Conservation (phyloP, 176 grass and related monocot genomes). For the Eleusine indica region DNA sequence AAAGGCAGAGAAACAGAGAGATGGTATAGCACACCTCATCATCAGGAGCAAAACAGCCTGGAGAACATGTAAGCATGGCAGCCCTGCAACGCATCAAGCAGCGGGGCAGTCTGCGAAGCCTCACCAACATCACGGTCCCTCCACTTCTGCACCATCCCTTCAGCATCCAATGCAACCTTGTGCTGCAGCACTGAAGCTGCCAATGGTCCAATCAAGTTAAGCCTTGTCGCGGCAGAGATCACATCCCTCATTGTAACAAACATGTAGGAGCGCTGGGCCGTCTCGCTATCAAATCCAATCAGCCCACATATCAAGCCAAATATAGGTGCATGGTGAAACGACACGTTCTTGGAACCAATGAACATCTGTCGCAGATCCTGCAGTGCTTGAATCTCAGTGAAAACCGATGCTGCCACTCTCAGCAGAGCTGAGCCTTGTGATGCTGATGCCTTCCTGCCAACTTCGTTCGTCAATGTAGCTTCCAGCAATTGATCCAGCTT, state of each 20-base stretch:
- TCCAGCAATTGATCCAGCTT: conserved; percentile 73
- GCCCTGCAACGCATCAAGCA: conserved; percentile 75
- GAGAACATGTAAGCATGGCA: conserved; percentile 88
- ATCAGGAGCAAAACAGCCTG: conserved; percentile 82
- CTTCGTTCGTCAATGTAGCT: conserved; percentile 82
- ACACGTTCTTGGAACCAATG: conserved; percentile 54
- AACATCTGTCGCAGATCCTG: conserved; percentile 56
- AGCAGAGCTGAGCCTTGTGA: conserved; percentile 79
- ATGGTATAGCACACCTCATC: conserved; percentile 21
- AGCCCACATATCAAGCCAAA: conserved; percentile 78
- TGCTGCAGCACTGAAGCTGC: conserved; percentile 83
- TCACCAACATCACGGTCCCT: conserved; percentile 61
- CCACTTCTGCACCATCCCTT: conserved; percentile 69
- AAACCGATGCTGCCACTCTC: conserved; percentile 68
- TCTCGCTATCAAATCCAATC: conserved; percentile 62
- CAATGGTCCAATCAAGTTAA: conserved; percentile 84
- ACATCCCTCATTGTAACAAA: conserved; percentile 87
- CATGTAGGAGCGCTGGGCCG: conserved; percentile 64
- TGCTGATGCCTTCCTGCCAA: conserved; percentile 66
- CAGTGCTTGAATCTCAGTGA: conserved; percentile 55
- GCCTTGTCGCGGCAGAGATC: conserved; percentile 75
- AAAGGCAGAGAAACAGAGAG: background rate
- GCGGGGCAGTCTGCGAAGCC: conserved; percentile 63
- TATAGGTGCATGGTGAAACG: conserved; percentile 69
- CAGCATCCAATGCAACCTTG: conserved; percentile 64